Base-by-base conservation (phyloP, 306 rosid genomes). In the Geum urbanum region DNA sequence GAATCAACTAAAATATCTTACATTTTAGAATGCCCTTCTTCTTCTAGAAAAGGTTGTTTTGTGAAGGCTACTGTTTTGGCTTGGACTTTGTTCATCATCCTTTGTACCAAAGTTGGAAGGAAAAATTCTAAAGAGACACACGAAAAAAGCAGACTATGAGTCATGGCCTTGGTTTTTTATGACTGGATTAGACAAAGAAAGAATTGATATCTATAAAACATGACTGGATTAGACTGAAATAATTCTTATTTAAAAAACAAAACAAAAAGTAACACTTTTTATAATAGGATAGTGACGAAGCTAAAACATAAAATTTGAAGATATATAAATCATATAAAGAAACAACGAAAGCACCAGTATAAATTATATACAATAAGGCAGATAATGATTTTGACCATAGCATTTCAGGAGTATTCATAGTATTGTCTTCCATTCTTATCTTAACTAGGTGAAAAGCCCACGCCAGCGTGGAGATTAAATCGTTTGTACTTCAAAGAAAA, bases 1-100 rank as follows among this genome's bases (percentile, higher is more conserved):
- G 49, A 51, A 18, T 32, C 24, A 27, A 48, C n/a, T 13, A 43
- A 71, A 51, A 39, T 20, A 55, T 8, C 88, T 84, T 48, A 89
- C 96, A 91, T 81, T 79, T 37, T 81, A 11, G 85, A 86, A 0
- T 91, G 89, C 5, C 96, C 95, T 14, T 76, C 80, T 72, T 89
- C 90, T 65, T 91, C 95, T 18, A 91, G 76, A 74, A 82, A 91
- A 5, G 94, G 97, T 52, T 89, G 81, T 75, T 91, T 91, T 7
- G 97, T 85, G 79, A 87, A 91, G 63, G 68, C 67, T 14, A 86
- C 11, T 75, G 79, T 84, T 45, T 87, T 84, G 12, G 66, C 67
- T 78, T 69, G 84, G n/a, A 64, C 76, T 69, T 53, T 76, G 49
- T 68, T 73, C 91, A 84, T 85, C 78, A 63, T 52, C 51, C 19